Percentiles rank a stretch among this genome's conserved stretches.
Conservation (phyloP, 225 moss, liverwort and hornwort species). For the Pleurozium schreberi region DNA sequence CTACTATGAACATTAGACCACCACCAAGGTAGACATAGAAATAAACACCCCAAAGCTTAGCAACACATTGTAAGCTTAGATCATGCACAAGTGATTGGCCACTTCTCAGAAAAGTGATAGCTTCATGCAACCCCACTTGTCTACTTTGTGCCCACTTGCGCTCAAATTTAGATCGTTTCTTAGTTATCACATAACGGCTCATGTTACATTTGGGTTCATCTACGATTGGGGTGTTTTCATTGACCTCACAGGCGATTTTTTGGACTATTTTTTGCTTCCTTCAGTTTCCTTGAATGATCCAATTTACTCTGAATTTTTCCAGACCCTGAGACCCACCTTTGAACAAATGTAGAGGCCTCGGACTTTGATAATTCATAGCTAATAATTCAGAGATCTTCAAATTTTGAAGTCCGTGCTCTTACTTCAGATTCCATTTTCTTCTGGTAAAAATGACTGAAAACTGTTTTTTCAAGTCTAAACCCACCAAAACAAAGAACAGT, state of each 20-base stretch:
- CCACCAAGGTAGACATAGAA: too few relatives aligned
- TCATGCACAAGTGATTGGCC: too few relatives aligned
- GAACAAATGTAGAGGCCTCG: background rate
- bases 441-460: background rate
- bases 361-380: background rate
- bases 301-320: background rate
- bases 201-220: too few relatives aligned
- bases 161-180: too few relatives aligned
- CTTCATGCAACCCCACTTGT: too few relatives aligned
- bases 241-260: background rate
- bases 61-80: too few relatives aligned
- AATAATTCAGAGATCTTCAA: background rate
- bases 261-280: background rate
- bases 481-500: background rate
- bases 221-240: background rate
- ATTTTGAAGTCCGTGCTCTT: background rate
- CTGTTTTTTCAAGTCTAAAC: background rate
- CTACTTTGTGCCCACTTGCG: too few relatives aligned
- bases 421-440: background rate
- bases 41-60: too few relatives aligned
- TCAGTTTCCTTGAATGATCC: background rate
- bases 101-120: too few relatives aligned
- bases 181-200: too few relatives aligned
- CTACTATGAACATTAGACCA: too few relatives aligned
- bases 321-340: background rate